Evolutionary conservation across 2,329 filamentous ascomycete species (phyloP), one percentile per base, ranked within the genome.

Genomic region (Penicillium janthinellum): DNA sequence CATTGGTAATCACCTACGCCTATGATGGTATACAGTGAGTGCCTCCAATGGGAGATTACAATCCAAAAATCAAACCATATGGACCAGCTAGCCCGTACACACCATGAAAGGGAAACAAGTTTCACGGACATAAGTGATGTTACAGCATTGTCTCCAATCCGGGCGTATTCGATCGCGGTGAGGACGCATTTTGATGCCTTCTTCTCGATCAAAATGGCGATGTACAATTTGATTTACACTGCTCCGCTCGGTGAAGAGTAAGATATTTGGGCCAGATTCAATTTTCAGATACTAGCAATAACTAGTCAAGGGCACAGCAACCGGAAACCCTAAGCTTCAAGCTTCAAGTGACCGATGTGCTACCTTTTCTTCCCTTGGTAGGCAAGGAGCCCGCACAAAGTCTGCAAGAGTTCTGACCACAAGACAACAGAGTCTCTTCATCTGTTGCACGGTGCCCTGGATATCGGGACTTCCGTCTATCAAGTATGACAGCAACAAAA

Each of bases 401-500:
- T 49, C n/a, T 22, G 37, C 47, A 42, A 51, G 42, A 34, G 39
- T 47, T 54, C 39, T 37, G 54, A 57, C 37, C 54, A 54, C 17
- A 44, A 4, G 15, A 35, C 15, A 54, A 22, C 31, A 54, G 25
- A 38, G 42, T 42, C 35, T 37, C 37, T 45, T 47, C 41, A 22
- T 39, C 47, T 25, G 39, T 28, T 31, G n/a, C n/a, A 20, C 15
- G 7, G 28, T 14, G n/a, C 34, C 47, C 44, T 34, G 22, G 17
- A 34, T 15, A 31, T 45, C 39, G 42, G 41, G 44, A 28, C 34
- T 14, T 17, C 31, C 48, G 58, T 65, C 61, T 65, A 63, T 63
- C 41, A 54, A 54, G 31, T 51, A 47, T 55, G 45, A 39, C 47
- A 59, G 48, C 35, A 51, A 53, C 20, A 48, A 59, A 22, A 59